Evolutionary conservation across 2,329 filamentous ascomycete species (phyloP), one percentile per base, ranked within the genome.

Genomic region (Xylaria sp.): DNA sequence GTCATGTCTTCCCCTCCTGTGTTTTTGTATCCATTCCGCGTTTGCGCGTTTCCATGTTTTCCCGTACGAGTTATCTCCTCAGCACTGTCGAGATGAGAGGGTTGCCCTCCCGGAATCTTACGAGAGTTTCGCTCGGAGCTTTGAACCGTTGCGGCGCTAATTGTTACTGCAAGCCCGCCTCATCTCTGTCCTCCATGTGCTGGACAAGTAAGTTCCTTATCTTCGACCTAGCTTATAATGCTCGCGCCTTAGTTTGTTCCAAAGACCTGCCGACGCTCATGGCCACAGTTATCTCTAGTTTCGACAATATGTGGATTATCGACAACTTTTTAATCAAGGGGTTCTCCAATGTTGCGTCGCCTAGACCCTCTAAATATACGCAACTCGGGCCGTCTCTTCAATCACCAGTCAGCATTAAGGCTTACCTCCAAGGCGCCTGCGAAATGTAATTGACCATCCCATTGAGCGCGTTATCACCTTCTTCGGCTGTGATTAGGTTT

Each of bases 391-490:
- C 27, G 50, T 47, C 25, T 29, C 49, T 15, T 55, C 44, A 25
- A 42, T 45, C 36, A n/a, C 25, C 20, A 29, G 15, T 51, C 42
- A 20, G 20, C 27, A 22, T 20, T n/a, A 36, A 31, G 10, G 5
- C 3, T 33, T 69, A 76, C 62, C 71, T 68, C 74, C 74, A 75
- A 15, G 74, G 73, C 9, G 74, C 73, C 49, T 72, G 73, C 47
- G 73, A 74, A 36, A 76, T 74, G 66, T 73, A 74, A 50, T 76
- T 74, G 6, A 76, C 73, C 74, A 76, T 76, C 20, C 73, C 69
- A 53, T 76, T 74, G 25, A 76, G 60, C 7, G 74, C 74, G 50
- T 72, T 73, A 22, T 76, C 74, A n/a, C 74, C 73, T 54, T 76
- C 74, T 50, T 76, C 74, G 13, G 64, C 74, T 27, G 73, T 73